Conservation (phyloP, 495 filamentous ascomycete genomes). For the Neurospora tetraspora region DNA sequence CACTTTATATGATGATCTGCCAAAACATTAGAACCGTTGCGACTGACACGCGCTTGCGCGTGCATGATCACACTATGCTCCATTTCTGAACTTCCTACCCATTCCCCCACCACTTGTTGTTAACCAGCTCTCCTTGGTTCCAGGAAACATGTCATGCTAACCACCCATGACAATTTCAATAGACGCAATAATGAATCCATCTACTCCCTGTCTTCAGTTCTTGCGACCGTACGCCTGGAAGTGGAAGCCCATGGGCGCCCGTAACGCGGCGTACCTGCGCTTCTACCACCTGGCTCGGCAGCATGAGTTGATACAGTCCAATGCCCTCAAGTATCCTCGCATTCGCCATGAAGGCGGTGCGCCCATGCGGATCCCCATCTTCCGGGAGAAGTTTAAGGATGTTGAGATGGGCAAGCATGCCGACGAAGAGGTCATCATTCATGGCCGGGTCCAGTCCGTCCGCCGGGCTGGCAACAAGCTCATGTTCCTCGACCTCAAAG, state of each 20-base stretch:
- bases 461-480: constrained; percentile 53
- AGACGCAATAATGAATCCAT: constrained; percentile 27
- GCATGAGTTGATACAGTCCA: constrained; percentile 19
- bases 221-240: constrained; percentile 43
- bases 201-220: constrained; percentile 32
- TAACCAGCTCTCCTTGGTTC: not conserved
- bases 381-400: constrained; percentile 26
- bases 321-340: constrained; percentile 32
- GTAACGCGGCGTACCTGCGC: constrained; percentile 29
- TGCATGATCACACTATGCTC: constrained; percentile 50
- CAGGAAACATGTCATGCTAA: not conserved
- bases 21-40: constrained; percentile 80
- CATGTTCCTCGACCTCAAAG: constrained; percentile 69
- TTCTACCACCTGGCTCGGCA: constrained; percentile 32
- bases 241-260: constrained; percentile 18
- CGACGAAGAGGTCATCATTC: constrained; percentile 33
- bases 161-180: not conserved
- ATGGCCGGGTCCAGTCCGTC: constrained; percentile 35
- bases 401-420: constrained; percentile 16
- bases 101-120: not conserved
- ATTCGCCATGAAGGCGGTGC: constrained; percentile 15
- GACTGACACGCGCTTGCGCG: constrained; percentile 60
- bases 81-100: constrained; percentile 34
- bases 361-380: constrained; percentile 27
- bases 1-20: constrained; percentile 31